Evolutionary conservation across 805 yeast genomes (phyloP).

Genomic region (Cyberlindnera subsufficiens): DNA sequence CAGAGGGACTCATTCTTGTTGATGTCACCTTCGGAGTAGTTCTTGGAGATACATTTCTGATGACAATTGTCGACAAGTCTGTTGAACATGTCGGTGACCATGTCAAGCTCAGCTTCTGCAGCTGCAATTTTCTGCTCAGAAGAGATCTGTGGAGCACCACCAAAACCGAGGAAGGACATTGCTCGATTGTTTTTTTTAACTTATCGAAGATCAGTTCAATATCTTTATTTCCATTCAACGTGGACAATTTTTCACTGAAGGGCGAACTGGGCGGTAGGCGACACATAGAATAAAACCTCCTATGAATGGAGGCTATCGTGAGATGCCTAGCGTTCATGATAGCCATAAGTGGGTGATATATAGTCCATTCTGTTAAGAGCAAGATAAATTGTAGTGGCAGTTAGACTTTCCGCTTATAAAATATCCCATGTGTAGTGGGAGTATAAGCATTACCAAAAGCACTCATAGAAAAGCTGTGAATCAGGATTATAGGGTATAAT

Average conservation of each 20-base stretch:
- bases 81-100: constrained; percentile 98
- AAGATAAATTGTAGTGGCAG: too few species aligned
- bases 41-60: constrained; percentile 66
- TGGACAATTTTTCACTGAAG: not conserved
- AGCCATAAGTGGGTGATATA: too few species aligned
- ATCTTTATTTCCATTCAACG: not conserved
- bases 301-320: too few species aligned
- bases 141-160: constrained; percentile 65
- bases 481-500: too few species aligned
- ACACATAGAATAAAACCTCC: too few species aligned
- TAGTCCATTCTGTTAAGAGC: too few species aligned
- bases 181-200: not conserved
- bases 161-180: constrained; percentile 74
- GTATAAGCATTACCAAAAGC: too few species aligned
- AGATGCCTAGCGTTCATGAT: too few species aligned
- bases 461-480: too few species aligned
- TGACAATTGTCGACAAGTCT: constrained; percentile 85
- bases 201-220: not conserved
- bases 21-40: constrained; percentile 66
- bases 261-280: too few species aligned
- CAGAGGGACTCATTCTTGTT: constrained; percentile 79
- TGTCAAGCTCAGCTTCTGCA: constrained; percentile 95
- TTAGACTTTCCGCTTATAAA: too few species aligned
- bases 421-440: too few species aligned
- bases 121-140: constrained; percentile 77